Evolutionary conservation across 129 eudicot species (phyloP), one percentile per base, ranked within the genome.

Genomic region (Pulicaria dysenterica): DNA sequence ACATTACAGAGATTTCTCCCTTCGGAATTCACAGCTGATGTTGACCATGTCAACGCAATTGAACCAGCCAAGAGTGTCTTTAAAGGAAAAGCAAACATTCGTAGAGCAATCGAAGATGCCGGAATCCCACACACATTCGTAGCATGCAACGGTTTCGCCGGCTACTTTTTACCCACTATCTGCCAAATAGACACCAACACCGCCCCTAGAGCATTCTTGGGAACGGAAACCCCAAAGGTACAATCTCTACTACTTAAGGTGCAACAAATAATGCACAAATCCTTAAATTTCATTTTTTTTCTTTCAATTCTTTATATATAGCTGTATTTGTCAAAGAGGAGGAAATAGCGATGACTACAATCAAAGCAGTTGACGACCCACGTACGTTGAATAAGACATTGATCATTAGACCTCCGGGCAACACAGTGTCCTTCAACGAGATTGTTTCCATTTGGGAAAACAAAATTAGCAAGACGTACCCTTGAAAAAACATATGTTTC

Each of bases 381-480:
- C 82, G 97, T 68, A 91, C 95, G 14, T 64, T 88, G 72, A 91
- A 91, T 74, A 91, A 91, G 81, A 77, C 72, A 36, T 76, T 91
- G 64, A 81, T 87, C 76, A 75, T 91, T n/a, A 82, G 64, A 74
- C 97, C 92, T 37, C 80, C 87, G 2, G 72, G 82, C 47, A 84
- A 81, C 53, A 46, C 65, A 2, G 17, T 75, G 47, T 86, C 96
- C 1, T 83, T 84, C 70, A 89, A 88, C 19, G 86, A 84, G 37
- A 73, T 88, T 13, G 89, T 89, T 53, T 78, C 87, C 46, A 70
- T 84, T 3, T 91, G 97, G 97, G 97, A 91, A 85, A 81, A 77
- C 39, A 88, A 85, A 77, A 91, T 88, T 46, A 87, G 85, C 4
- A 91, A 88, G 74, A 80, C 86, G 39, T n/a, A n/a, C n/a, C n/a